Conservation (phyloP, 768 basidiomycete genomes). For the Mycena kentingensis region DNA sequence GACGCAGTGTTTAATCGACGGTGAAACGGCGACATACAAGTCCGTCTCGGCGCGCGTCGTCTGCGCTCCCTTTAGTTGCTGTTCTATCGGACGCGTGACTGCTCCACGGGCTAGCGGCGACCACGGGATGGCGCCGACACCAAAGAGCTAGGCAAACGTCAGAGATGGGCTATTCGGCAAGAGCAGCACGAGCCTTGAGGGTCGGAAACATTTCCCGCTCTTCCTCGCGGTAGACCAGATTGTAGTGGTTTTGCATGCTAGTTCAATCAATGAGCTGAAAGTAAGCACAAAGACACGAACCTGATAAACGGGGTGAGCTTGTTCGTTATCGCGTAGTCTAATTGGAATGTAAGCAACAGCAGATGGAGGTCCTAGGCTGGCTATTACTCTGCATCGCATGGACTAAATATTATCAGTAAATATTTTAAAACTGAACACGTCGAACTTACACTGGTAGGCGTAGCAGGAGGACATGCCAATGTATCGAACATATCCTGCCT, state of each 20-base stretch:
- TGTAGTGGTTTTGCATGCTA: constrained; percentile 74
- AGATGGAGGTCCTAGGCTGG: background rate
- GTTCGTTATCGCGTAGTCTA: constrained; percentile 63
- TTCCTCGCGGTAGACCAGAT: constrained; percentile 63
- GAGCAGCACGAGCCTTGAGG: constrained; percentile 45
- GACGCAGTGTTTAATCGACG: too few species aligned
- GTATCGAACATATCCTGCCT: constrained; percentile 63
- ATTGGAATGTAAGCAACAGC: background rate
- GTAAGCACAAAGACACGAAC: too few species aligned
- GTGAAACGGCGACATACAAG: too few species aligned
- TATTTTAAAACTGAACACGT: background rate
- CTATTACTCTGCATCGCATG: constrained; percentile 57
- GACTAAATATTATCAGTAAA: constrained; percentile 33
- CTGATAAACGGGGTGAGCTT: constrained; percentile 62
- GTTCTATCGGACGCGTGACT: constrained; percentile 42
- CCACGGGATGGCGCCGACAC: constrained; percentile 62
- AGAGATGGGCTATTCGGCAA: background rate
- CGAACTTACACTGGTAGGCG: constrained; percentile 53
- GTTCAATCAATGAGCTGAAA: too few species aligned
- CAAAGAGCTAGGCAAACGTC: constrained; percentile 42
- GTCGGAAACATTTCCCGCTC: constrained; percentile 67
- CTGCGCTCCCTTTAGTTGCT: constrained; percentile 41
- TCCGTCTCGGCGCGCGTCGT: constrained; percentile 30
- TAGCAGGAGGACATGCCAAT: constrained; percentile 60
- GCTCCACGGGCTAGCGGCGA: constrained; percentile 57